A percentile compares a stretch with the other conserved stretches of the same genome.
Conservation (phyloP, 1,284 basidiomycete species). For the Spongiforma sp. region DNA sequence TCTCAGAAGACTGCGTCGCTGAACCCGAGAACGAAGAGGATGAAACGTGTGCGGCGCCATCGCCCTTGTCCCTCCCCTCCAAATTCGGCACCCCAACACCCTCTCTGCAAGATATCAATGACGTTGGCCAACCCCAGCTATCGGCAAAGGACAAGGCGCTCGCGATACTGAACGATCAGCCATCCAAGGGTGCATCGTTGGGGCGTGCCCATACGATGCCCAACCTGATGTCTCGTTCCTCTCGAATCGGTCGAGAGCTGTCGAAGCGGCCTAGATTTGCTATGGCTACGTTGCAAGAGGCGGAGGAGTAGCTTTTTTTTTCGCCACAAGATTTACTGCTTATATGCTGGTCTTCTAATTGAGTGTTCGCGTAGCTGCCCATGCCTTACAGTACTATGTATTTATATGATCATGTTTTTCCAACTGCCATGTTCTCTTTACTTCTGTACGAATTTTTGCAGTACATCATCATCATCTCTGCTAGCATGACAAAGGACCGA, state of each 20-base stretch:
- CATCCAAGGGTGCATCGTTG: constrained; percentile 8
- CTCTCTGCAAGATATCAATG: not conserved
- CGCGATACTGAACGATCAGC: not conserved
- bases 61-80: not conserved
- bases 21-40: not conserved
- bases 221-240: not conserved
- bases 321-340: not conserved
- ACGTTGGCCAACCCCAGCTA: not conserved
- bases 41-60: not conserved
- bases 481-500: no score
- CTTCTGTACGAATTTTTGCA: no score
- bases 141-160: constrained; percentile 5
- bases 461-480: no score
- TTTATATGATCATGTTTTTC: no score
- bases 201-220: constrained; percentile 27
- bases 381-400: no score
- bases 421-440: no score
- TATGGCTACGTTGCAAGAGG: constrained; percentile 18
- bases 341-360: not conserved
- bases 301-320: constrained; percentile 7
- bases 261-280: constrained; percentile 2
- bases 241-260: not conserved
- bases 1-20: not conserved
- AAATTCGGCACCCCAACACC: not conserved
- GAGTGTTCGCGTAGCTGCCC: constrained; percentile 12